Evolutionary conservation across 1,284 basidiomycete species (phyloP), one percentile per base, ranked within the genome.

Genomic region (Cerioporus squamosus): DNA sequence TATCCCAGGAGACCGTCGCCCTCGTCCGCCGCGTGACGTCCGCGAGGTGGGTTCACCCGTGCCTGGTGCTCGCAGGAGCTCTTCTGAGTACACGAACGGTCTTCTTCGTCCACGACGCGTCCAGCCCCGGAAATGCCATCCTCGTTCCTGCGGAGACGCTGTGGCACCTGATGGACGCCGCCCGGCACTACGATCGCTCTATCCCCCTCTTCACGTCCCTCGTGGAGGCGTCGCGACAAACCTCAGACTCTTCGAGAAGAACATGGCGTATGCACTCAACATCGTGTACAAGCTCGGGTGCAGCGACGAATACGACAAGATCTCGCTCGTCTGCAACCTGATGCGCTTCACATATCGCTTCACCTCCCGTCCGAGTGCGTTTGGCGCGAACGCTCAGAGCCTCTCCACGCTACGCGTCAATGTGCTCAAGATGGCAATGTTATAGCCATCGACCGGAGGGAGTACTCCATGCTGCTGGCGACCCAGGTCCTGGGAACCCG

Each of bases 61-160:
- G 62, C 62, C 1, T 63, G 62, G 62, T 63, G 62, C 54, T 63
- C 62, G 22, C 62, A 63, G 38, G 62, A 61, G 39, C 57, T 59
- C 26, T 63, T 10, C 53, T 63, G 23, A 63, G 62, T 53, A 48
- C 46, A 12, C 38, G 42, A n/a, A 53, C 56, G 7, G 38, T 44
- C 12, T 44, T 63, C 54, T 63, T 42, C 44, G n/a, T 59, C 24
- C 62, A 63, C 48, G 39, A 62, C 33, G 18, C 51, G 6, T 45
- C 51, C 2, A n/a, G 31, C 9, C 29, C 45, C 4, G 44, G 48
- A 5, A 22, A 29, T 29, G 46, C n/a, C 8, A 39, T 53, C 51
- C 33, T 12, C 7, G 23, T 58, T 5, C 36, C 53, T 12, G 46
- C 59, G 5, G 53, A 53, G 29, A 44, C 44, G 7, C 47, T 63